Conservation (phyloP, 768 basidiomycete genomes). For the Daedalea quercina region DNA sequence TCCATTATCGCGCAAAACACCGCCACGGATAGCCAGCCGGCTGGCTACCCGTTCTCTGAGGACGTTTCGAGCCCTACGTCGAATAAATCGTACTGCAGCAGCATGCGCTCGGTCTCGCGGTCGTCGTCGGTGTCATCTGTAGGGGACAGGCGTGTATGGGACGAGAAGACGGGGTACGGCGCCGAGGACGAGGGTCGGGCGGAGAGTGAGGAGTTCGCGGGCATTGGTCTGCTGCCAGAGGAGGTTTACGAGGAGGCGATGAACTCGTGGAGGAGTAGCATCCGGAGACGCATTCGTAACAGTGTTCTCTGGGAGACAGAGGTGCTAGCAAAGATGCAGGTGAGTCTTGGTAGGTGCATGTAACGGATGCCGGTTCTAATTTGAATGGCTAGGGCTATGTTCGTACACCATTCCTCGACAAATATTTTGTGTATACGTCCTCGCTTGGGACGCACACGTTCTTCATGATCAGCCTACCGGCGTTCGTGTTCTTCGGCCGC, state of each 20-base stretch:
- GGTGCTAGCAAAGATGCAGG: constrained; percentile 65
- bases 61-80: background rate
- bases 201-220: constrained; percentile 9
- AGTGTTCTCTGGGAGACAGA: constrained; percentile 52
- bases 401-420: constrained; percentile 63
- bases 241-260: constrained; percentile 63
- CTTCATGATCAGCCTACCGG: constrained; percentile 86
- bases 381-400: constrained; percentile 37
- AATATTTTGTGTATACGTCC: constrained; percentile 80
- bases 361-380: background rate
- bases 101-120: constrained; percentile 8
- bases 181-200: background rate
- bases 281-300: constrained; percentile 48
- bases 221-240: constrained; percentile 23
- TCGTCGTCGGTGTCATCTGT: constrained; percentile 11
- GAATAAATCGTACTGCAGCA: background rate
- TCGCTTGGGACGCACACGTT: constrained; percentile 83
- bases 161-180: background rate
- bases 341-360: constrained; percentile 12
- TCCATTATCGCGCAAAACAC: background rate
- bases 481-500: constrained; percentile 86
- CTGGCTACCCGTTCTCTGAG: background rate
- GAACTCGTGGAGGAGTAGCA: constrained; percentile 56
- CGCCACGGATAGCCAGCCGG: background rate
- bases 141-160: background rate